Conservation (phyloP, 306 rosid species). For the Sicyos baderoa region DNA sequence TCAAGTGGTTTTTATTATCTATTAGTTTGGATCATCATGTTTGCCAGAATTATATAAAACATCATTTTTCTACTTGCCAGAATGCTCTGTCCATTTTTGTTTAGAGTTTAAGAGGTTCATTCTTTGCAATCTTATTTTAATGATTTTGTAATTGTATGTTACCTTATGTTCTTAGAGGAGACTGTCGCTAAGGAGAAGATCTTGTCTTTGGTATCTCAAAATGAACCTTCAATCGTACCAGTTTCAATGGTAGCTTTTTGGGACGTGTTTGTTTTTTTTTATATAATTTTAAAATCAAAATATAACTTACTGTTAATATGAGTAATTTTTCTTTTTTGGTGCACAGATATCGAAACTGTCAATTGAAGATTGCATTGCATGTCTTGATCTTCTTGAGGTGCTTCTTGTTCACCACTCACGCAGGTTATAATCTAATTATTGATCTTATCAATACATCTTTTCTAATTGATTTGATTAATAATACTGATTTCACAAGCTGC, state of each 20-base stretch:
- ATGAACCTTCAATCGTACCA: slow-evolving; percentile 76
- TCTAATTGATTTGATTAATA: not conserved
- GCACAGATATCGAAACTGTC: slow-evolving; percentile 71
- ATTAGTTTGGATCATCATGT: not conserved
- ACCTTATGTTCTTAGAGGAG: slow-evolving; percentile 45
- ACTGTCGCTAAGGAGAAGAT: slow-evolving; percentile 71
- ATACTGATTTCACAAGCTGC: slow-evolving; percentile 17
- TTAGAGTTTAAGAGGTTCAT: not conserved
- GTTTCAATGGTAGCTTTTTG: slow-evolving; percentile 56
- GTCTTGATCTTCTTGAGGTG: slow-evolving; percentile 77
- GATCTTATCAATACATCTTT: slow-evolving; percentile 6
- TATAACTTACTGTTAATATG: slow-evolving; percentile 12
- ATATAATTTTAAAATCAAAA: no score
- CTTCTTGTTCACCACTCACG: slow-evolving; percentile 58
- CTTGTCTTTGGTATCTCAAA: slow-evolving; percentile 76
- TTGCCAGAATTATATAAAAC: not conserved
- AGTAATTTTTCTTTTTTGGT: slow-evolving; percentile 23
- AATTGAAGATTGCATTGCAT: slow-evolving; percentile 65
- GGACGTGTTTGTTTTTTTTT: no score
- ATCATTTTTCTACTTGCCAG: not conserved
- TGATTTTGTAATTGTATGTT: not conserved
- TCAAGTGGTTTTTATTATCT: not conserved
- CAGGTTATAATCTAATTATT: slow-evolving; percentile 36
- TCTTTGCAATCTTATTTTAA: not conserved
- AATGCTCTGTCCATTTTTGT: not conserved